phyloP scores from a whole-genome alignment of 2,329 filamentous ascomycete species.

The Colletotrichum phormii region DNA sequence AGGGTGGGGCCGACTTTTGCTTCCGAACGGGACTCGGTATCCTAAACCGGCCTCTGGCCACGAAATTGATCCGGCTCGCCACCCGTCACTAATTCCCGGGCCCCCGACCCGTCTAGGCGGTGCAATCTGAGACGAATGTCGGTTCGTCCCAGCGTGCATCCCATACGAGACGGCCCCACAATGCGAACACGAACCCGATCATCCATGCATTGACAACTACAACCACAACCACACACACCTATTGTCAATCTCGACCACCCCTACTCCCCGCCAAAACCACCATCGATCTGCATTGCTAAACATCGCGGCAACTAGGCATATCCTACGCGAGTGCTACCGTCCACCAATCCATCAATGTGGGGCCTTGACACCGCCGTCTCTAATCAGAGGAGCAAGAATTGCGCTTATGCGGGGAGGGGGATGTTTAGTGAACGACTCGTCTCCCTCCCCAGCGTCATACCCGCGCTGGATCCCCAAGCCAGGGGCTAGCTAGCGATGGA shows the following conservation, averaged over 20 bases:
- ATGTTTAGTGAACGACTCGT: not conserved
- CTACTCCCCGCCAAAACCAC: constrained; percentile 5
- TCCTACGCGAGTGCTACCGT: constrained; percentile 5
- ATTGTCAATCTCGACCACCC: not conserved
- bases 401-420: constrained; percentile 15
- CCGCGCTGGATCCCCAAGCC: not conserved
- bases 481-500: not conserved
- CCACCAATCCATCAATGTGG: not conserved
- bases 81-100: not conserved
- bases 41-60: not conserved
- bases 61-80: not conserved
- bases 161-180: constrained; percentile 10
- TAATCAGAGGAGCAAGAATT: constrained; percentile 5
- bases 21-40: not conserved
- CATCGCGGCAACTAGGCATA: not conserved
- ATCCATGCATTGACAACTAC: constrained; percentile 1
- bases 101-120: not conserved
- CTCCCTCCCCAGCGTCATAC: not conserved
- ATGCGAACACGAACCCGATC: constrained; percentile 30
- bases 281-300: constrained; percentile 19
- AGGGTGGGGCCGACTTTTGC: not conserved
- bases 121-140: not conserved
- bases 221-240: not conserved
- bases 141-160: constrained; percentile 4
- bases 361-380: not conserved